Conservation (phyloP, 352 stramenopile species). For the Hyaloperonospora brassicae region DNA sequence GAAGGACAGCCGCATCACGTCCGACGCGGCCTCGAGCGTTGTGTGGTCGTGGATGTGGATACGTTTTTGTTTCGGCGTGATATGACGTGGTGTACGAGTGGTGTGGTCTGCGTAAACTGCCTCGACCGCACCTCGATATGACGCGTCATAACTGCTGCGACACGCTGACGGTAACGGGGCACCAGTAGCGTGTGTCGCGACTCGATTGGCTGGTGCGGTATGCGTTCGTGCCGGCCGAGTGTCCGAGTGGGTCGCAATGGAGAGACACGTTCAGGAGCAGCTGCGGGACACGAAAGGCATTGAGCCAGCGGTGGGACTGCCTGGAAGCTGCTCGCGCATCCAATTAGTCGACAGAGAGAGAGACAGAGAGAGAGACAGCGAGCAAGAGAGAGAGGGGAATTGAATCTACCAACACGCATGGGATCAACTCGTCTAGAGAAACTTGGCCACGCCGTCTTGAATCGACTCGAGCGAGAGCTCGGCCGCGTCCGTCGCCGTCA, state of each 20-base stretch:
- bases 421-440: constrained; percentile 60
- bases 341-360: constrained; percentile 7
- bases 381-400: constrained; percentile 9
- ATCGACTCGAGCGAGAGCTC: constrained; percentile 80
- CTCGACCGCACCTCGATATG: too few species aligned
- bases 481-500: constrained; percentile 90
- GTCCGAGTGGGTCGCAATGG: neutral
- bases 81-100: too few species aligned
- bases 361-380: neutral
- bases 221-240: neutral
- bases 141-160: neutral
- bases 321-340: constrained; percentile 28
- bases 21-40: neutral
- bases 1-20: too few species aligned
- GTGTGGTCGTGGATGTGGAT: neutral
- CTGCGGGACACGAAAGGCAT: neutral
- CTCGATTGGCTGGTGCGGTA: too few species aligned
- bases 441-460: constrained; percentile 78
- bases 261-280: neutral
- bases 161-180: neutral
- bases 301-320: constrained; percentile 24
- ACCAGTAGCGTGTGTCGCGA: too few species aligned
- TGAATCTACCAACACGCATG: constrained; percentile 31
- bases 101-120: too few species aligned
- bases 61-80: too few species aligned